A percentile compares a stretch with the other conserved stretches of the same genome.
These are phyloP conservation scores for Tylopilus vinaceipallidus DNA, from an alignment of 768 basidiomycete species.

Conservation along the genomic window DNA sequence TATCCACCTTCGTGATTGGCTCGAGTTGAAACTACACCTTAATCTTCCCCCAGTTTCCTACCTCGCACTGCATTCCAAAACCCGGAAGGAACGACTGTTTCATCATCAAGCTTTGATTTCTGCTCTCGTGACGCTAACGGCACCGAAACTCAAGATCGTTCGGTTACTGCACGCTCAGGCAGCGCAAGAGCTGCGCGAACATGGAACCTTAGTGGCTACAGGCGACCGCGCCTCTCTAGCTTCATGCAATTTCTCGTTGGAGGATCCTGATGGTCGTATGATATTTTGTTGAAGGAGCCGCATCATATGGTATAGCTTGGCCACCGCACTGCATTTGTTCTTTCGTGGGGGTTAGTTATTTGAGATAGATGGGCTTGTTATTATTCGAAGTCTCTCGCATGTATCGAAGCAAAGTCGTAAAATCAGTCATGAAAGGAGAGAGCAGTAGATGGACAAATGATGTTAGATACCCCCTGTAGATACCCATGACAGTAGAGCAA, in stretches of 20 bases:
- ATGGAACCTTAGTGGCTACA: neutral
- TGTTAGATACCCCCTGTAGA: too few species aligned
- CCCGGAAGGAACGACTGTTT: slow-evolving; percentile 7
- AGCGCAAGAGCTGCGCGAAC: slow-evolving; percentile 15
- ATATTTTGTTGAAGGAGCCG: slow-evolving; percentile 13
- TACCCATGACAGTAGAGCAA: too few species aligned
- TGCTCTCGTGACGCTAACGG: slow-evolving; percentile 23
- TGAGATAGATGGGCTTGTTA: neutral
- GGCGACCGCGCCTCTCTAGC: slow-evolving; percentile 9
- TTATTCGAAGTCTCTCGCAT: neutral
- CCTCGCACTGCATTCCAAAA: slow-evolving; percentile 24
- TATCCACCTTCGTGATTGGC: slow-evolving; percentile 26
- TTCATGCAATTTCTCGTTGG: slow-evolving; percentile 18
- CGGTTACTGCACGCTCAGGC: slow-evolving; percentile 20
- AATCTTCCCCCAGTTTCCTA: slow-evolving; percentile 25
- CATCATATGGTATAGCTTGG: neutral
- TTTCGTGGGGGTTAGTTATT: neutral
- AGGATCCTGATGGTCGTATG: slow-evolving; percentile 20
- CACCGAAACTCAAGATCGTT: slow-evolving; percentile 17
- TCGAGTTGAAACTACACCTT: slow-evolving; percentile 20
- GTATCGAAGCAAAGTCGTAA: too few species aligned
- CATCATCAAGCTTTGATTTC: slow-evolving; percentile 19
- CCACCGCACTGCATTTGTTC: too few species aligned
- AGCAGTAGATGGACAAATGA: too few species aligned
- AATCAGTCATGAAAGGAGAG: too few species aligned